These are phyloP conservation scores for Evernia prunastri DNA, from an alignment of 495 filamentous ascomycete genomes.

Conservation along the genomic window DNA sequence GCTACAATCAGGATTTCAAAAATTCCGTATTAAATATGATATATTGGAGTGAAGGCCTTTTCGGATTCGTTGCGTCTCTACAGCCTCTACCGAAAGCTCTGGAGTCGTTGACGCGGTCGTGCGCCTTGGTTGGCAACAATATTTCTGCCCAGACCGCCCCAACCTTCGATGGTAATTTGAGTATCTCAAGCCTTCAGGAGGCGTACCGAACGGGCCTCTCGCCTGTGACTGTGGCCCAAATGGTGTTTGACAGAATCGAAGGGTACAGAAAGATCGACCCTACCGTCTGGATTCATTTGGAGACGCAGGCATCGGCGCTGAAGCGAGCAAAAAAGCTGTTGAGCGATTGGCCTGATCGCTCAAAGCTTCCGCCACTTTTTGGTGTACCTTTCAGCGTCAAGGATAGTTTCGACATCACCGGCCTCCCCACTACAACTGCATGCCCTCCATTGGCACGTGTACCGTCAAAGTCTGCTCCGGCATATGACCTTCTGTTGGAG, in stretches of 20 bases:
- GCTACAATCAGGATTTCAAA: constrained; percentile 41
- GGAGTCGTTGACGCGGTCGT: constrained; percentile 14
- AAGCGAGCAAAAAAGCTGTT: constrained; percentile 40
- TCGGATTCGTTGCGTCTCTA: constrained; percentile 43
- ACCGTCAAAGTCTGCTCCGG: constrained; percentile 35
- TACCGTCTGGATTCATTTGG: constrained; percentile 50
- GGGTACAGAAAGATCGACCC: constrained; percentile 43
- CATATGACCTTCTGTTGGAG: constrained; percentile 34
- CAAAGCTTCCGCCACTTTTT: constrained; percentile 50
- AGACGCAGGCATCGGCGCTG: constrained; percentile 35
- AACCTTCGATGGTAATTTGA: constrained; percentile 39
- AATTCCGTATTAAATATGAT: constrained; percentile 39
- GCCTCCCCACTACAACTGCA: constrained; percentile 52
- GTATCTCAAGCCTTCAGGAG: constrained; percentile 31
- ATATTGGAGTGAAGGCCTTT: constrained; percentile 43
- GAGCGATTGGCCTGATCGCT: constrained; percentile 37
- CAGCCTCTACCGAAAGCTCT: constrained; percentile 31
- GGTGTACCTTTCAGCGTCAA: constrained; percentile 61
- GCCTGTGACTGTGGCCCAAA: constrained; percentile 37
- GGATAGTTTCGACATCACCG: constrained; percentile 55
- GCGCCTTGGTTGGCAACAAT: neutral
- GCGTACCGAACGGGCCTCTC: constrained; percentile 39
- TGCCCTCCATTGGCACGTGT: constrained; percentile 49
- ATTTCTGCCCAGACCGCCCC: constrained; percentile 33
- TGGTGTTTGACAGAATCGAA: constrained; percentile 39